Evolutionary conservation across 2,329 filamentous ascomycete species (phyloP), one percentile per base, ranked within the genome.

Genomic region (Colletotrichum spaethianum): DNA sequence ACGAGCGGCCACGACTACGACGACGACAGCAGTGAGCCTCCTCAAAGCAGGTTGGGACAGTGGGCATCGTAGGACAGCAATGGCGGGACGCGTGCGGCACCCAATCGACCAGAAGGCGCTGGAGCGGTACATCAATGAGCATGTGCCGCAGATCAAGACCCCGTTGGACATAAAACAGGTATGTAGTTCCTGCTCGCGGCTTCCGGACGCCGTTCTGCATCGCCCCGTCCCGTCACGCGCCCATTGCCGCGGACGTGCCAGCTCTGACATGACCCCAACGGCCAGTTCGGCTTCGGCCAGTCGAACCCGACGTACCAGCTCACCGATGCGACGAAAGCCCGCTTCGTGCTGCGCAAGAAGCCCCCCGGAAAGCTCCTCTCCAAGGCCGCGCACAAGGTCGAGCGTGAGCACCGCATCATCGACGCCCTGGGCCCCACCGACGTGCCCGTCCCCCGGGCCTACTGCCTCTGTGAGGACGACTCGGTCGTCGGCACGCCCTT

Each of bases 281-380:
- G 12, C 36, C 78, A 98, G 94, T 99, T 98, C 81, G 94, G 95
- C 78, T 98, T 97, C 81, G 96, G 96, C 72, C 96, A 98, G 84
- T 98, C 94, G 70, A 99, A 98, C 81, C 96, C 96, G 55, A 99
- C 96, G 2, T 99, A 98, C 84, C 94, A 96, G 79, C 88, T 98
- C 79, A 97, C 92, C 20, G 91, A 91, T 63, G 87, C 90, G 75
- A 87, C 91, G 79, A 90, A 91, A 63, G 82, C 86, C 76, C 91
- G 92, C 79, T 98, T 92, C 84, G 96, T 99, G 42, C 89, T 98
- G 86, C 94, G 96, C 81, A 98, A 99, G 89, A 98, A 98, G 85
- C 96, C 96, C 0, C 96, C 96, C n/a, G 96, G 96, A 75, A 91
- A 93, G 84, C 92, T 99, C 48, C 88, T 98, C 61, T 98, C 94